Conservation (phyloP, 768 basidiomycete species). For the Paxillus involutus region DNA sequence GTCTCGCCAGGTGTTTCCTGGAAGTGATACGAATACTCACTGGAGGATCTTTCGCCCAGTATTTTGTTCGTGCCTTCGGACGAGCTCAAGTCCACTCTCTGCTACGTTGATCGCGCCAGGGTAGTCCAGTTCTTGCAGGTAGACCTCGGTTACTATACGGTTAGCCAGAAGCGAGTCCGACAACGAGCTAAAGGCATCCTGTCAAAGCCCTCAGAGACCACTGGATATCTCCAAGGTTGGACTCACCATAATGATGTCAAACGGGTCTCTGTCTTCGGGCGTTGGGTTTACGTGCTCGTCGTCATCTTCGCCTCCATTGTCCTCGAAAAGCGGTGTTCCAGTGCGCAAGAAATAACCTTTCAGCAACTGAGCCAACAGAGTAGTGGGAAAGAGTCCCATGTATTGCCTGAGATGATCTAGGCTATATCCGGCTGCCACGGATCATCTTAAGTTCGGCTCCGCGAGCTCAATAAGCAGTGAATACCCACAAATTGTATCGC, state of each 20-base stretch:
- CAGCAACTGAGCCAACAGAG: constrained; percentile 56
- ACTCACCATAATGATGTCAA: constrained; percentile 63
- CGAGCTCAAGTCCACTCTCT: constrained; percentile 64
- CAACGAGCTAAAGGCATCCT: constrained; percentile 56
- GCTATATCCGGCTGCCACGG: constrained; percentile 59
- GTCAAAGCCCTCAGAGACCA: constrained; percentile 10
- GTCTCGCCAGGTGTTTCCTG: neutral
- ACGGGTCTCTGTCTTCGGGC: constrained; percentile 47
- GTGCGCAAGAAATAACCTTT: constrained; percentile 68
- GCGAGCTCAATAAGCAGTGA: constrained; percentile 3
- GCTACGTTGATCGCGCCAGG: constrained; percentile 67
- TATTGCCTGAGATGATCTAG: constrained; percentile 56
- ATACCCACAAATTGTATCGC: constrained; percentile 59
- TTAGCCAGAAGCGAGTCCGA: constrained; percentile 64
- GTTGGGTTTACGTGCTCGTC: constrained; percentile 7
- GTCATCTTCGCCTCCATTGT: constrained; percentile 28
- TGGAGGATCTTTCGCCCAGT: constrained; percentile 52
- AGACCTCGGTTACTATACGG: constrained; percentile 64
- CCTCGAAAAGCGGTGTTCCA: constrained; percentile 43
- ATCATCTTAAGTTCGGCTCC: constrained; percentile 1
- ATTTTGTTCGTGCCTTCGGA: constrained; percentile 54
- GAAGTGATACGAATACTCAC: constrained; percentile 32
- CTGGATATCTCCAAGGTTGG: neutral
- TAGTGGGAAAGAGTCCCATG: constrained; percentile 62
- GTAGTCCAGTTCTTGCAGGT: constrained; percentile 71